A percentile compares a stretch with the other conserved stretches of the same genome.
These are phyloP conservation scores for Guillardia theta DNA, from an alignment of 78 protist genomes.

Conservation along the genomic window DNA sequence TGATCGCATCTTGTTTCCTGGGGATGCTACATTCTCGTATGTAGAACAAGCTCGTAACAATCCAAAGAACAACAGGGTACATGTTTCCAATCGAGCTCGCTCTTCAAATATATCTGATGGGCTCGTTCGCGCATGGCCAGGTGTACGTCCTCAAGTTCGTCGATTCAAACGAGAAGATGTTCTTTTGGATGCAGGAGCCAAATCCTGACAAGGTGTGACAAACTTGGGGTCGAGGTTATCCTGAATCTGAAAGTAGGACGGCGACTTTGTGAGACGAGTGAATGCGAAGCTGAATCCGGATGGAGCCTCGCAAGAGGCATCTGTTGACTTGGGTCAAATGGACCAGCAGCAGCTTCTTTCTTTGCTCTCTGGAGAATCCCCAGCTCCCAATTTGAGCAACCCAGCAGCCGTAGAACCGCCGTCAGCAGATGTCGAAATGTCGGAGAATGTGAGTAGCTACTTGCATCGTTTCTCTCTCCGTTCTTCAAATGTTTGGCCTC, in stretches of 20 bases:
- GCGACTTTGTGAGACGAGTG: neutral
- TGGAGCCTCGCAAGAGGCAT: neutral
- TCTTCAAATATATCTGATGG: too few species aligned
- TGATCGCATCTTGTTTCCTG: neutral
- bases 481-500: too few species aligned
- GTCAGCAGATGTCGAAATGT: too few species aligned
- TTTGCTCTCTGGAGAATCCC: neutral
- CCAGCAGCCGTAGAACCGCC: too few species aligned
- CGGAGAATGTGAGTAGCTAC: too few species aligned
- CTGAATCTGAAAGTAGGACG: neutral
- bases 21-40: neutral
- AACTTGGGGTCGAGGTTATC: neutral
- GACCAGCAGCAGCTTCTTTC: neutral
- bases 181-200: neutral
- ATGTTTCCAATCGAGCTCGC: too few species aligned
- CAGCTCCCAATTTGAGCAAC: neutral
- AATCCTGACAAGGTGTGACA: neutral
- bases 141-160: neutral
- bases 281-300: neutral
- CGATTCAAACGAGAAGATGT: neutral
- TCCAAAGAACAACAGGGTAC: neutral
- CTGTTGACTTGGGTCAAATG: neutral
- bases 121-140: too few species aligned
- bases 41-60: neutral
- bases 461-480: too few species aligned